These are phyloP conservation scores for Suhomyces chickasaworum DNA, from an alignment of 1,139 yeast genomes.

Conservation along the genomic window DNA sequence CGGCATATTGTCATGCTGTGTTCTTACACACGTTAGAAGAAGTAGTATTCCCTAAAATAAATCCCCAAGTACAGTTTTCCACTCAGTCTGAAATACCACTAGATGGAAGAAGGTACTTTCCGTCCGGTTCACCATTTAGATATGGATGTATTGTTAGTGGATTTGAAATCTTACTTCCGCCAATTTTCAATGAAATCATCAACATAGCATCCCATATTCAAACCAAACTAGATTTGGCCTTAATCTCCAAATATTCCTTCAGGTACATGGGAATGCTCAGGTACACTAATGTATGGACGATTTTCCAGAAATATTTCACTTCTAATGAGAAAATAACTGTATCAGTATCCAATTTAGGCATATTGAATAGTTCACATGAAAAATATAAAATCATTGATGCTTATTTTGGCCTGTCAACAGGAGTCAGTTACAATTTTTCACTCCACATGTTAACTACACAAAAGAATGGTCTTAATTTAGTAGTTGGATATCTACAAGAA, in stretches of 20 bases:
- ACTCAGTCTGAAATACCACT: constrained; percentile 15
- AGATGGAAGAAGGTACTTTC: constrained; percentile 18
- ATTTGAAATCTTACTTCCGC: constrained; percentile 17
- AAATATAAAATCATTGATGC: constrained; percentile 7
- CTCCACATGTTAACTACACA: constrained; percentile 7
- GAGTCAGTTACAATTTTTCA: constrained; percentile 4
- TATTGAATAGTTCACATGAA: constrained; percentile 7
- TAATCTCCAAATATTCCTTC: not conserved
- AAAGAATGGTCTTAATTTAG: constrained; percentile 7
- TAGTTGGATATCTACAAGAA: constrained; percentile 3
- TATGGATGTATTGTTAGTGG: constrained; percentile 28
- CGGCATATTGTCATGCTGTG: constrained; percentile 16
- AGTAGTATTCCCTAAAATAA: not conserved
- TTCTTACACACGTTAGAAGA: constrained; percentile 14
- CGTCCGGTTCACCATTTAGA: constrained; percentile 16
- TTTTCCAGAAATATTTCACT: constrained; percentile 13
- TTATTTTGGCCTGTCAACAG: constrained; percentile 6
- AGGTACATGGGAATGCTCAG: constrained; percentile 17
- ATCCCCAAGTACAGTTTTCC: constrained; percentile 10
- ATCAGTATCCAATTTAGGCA: constrained; percentile 28
- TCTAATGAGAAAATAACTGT: constrained; percentile 16
- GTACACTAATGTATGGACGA: constrained; percentile 18
- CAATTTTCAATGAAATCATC: constrained; percentile 13
- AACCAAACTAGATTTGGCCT: not conserved
- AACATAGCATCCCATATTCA: constrained; percentile 1